Conservation (phyloP, 1,139 yeast genomes). For the Yamadazyma mexicana region DNA sequence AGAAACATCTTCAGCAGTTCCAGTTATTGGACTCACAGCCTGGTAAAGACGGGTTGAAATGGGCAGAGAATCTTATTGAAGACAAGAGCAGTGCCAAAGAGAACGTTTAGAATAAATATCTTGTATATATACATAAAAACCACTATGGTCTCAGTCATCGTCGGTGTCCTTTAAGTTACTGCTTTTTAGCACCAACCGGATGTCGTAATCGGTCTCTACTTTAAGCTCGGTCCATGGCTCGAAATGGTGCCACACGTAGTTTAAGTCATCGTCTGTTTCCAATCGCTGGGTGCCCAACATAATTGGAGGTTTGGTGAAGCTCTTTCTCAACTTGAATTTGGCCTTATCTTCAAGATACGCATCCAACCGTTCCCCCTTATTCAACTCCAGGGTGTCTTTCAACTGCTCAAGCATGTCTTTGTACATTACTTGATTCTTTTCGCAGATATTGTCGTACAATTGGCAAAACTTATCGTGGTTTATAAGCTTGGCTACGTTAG, state of each 20-base stretch:
- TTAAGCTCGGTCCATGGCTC: constrained; percentile 57
- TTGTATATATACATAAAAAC: constrained; percentile 3
- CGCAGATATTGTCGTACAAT: constrained; percentile 25
- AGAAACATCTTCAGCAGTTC: constrained; percentile 29
- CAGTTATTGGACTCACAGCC: constrained; percentile 14
- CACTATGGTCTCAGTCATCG: neutral
- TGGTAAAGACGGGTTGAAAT: constrained; percentile 22
- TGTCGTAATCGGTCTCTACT: constrained; percentile 44
- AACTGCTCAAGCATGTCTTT: constrained; percentile 26
- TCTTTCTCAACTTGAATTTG: constrained; percentile 18
- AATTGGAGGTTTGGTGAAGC: constrained; percentile 37
- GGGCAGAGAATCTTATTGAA: constrained; percentile 38
- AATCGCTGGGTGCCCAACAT: constrained; percentile 38
- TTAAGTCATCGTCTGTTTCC: constrained; percentile 43
- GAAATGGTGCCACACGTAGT: constrained; percentile 46
- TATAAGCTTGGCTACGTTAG: constrained; percentile 3
- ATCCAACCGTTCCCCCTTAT: constrained; percentile 40
- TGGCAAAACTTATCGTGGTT: constrained; percentile 17
- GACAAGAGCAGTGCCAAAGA: neutral
- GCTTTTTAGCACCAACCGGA: constrained; percentile 46
- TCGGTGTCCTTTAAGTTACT: constrained; percentile 10
- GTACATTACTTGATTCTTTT: constrained; percentile 22
- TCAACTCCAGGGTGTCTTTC: constrained; percentile 33
- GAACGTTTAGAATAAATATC: too few relatives aligned
- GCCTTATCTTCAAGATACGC: constrained; percentile 37